These are phyloP conservation scores for Secale cereale DNA, from an alignment of 176 grass and related monocot species.

Conservation along the genomic window DNA sequence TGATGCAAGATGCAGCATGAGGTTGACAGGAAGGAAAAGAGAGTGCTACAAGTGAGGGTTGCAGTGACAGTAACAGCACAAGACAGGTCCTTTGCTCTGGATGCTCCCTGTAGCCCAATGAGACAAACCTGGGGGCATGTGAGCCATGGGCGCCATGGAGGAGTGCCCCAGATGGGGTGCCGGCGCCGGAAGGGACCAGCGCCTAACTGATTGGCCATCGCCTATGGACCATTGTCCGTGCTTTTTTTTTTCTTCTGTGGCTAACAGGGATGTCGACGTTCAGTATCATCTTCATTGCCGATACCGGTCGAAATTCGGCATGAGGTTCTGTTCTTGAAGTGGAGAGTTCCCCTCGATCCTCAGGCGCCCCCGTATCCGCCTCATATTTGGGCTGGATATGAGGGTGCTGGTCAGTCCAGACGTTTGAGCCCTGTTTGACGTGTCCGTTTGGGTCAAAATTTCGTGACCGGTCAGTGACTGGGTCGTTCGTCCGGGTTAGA, in stretches of 20 bases:
- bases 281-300: too few relatives aligned
- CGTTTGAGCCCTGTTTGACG: too few relatives aligned
- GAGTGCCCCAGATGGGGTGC: constrained; percentile 4
- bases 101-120: not conserved
- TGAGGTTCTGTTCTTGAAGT: too few relatives aligned
- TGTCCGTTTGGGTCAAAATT: too few relatives aligned
- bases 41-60: not conserved
- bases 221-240: constrained; percentile 14
- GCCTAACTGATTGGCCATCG: constrained; percentile 16
- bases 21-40: not conserved
- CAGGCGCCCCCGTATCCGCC: too few relatives aligned
- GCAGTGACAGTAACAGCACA: constrained; percentile 13
- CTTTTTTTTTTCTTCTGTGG: not conserved
- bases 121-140: constrained; percentile 45
- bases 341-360: too few relatives aligned
- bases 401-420: too few relatives aligned
- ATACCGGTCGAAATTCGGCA: too few relatives aligned
- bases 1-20: not conserved
- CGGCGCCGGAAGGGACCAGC: constrained; percentile 21
- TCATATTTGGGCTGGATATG: too few relatives aligned
- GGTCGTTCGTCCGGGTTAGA: too few relatives aligned
- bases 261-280: too few relatives aligned
- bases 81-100: not conserved
- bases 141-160: constrained; percentile 7
- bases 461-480: too few relatives aligned